Base-by-base conservation (phyloP, 1,284 basidiomycete species). In the Ustilago vetiveriae region DNA sequence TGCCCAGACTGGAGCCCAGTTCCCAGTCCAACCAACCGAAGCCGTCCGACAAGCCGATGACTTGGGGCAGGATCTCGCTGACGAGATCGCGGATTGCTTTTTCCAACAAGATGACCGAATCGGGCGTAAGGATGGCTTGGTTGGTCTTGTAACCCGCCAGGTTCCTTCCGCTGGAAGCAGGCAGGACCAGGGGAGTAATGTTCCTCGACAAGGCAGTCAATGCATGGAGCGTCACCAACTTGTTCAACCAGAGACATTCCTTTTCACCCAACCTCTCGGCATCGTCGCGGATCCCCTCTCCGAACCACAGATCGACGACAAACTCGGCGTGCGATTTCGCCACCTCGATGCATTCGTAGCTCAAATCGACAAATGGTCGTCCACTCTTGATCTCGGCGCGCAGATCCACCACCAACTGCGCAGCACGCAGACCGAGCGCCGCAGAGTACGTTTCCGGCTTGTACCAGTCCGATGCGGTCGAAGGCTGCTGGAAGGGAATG, bases 1-100 rank as follows among this genome's bases (percentile, higher is more conserved):
- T 86, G 3, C 90, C 87, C 80, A 9, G 88, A 86, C 81, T 88
- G 86, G 57, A 54, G 19, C 38, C 86, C 7, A 92, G 83, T 50
- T 90, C 88, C 89, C 89, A 92, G 74, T 92, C 90, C 0, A 87
- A 85, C 78, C 90, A 90, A 0, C 88, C 88, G 76, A 92, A 91
- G 2, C 88, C 88, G 75, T 92, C 90, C 14, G 86, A 88, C 32
- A 92, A 82, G 0, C 87, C 88, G 51, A 92, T 87, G 5, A 86
- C 86, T 64, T 92, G 86, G 0, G 89, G 88, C 3, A 91, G 79
- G 9, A 92, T 75, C 38, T 85, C 83, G 24, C 21, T 81, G 66
- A 82, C 88, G 87, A 87, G 67, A 2, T 78, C 47, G 26, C 87
- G 82, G 56, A 91, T 86, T 1, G 86, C 84, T 26, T 85, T 75